Evolutionary conservation across 495 filamentous ascomycete genomes (phyloP).

Genomic region (Penicillium goetzii): DNA sequence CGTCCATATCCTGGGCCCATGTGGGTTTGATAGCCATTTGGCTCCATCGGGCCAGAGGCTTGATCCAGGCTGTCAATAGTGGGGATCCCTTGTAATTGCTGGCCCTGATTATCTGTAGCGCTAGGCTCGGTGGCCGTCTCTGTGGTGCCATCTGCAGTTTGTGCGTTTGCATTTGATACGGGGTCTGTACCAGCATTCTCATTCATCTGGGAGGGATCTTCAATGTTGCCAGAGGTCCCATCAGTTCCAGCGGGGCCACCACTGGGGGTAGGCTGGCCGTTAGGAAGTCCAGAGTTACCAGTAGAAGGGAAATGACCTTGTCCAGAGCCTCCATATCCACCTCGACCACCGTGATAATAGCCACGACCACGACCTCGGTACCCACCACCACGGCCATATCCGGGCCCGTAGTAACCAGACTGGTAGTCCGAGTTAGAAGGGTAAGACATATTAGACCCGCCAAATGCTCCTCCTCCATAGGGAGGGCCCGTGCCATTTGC

Average conservation of each 20-base stretch:
- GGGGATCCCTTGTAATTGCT: constrained; percentile 48
- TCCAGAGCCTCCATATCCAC: constrained; percentile 49
- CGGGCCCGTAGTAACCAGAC: constrained; percentile 65
- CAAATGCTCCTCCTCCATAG: constrained; percentile 81
- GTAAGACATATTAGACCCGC: constrained; percentile 69
- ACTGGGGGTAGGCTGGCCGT: constrained; percentile 12
- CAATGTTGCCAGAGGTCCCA: not conserved
- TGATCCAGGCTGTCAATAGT: constrained; percentile 52
- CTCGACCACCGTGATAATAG: constrained; percentile 54
- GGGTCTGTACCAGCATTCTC: constrained; percentile 23
- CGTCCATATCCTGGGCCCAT: constrained; percentile 43
- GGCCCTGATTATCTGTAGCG: constrained; percentile 15
- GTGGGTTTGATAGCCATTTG: constrained; percentile 27
- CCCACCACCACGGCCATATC: constrained; percentile 59
- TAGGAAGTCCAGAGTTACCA: constrained; percentile 37
- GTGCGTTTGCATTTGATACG: constrained; percentile 14
- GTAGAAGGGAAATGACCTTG: constrained; percentile 41
- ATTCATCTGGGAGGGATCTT: constrained; percentile 13
- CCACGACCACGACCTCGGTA: constrained; percentile 72
- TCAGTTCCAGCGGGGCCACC: not conserved
- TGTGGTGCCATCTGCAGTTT: constrained; percentile 18
- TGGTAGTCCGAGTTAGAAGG: constrained; percentile 60
- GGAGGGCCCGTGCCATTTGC: constrained; percentile 84
- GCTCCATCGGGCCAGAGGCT: constrained; percentile 21
- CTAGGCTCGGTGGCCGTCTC: constrained; percentile 29